A percentile compares a stretch with the other conserved stretches of the same genome.
These are phyloP conservation scores for Phialophora chinensis DNA, from an alignment of 2,329 filamentous ascomycete genomes.

Conservation along the genomic window DNA sequence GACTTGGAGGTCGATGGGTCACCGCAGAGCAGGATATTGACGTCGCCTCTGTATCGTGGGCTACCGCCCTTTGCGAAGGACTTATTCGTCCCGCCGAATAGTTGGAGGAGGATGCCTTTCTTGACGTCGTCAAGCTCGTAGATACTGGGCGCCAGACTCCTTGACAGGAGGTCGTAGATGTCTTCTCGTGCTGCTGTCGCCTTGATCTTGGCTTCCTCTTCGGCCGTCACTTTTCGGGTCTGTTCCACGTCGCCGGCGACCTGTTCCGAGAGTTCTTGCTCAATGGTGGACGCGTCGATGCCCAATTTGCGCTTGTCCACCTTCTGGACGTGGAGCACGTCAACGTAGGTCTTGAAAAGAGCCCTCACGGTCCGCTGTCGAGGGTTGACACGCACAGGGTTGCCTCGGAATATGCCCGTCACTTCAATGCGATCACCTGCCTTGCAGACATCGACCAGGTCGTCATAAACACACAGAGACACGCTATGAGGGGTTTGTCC, in stretches of 20 bases:
- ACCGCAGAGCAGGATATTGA: constrained; percentile 95
- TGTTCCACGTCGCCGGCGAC: constrained; percentile 77
- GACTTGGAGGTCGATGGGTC: constrained; percentile 97
- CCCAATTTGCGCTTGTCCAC: constrained; percentile 94
- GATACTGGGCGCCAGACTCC: constrained; percentile 90
- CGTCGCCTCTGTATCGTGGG: constrained; percentile 94
- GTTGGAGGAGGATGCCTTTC: constrained; percentile 94
- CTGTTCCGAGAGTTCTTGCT: constrained; percentile 77
- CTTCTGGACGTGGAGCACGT: constrained; percentile 94
- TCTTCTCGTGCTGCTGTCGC: constrained; percentile 79
- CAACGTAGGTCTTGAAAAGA: constrained; percentile 97
- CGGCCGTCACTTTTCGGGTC: constrained; percentile 78
- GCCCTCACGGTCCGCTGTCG: constrained; percentile 91
- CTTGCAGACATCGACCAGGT: constrained; percentile 96
- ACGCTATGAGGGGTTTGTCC: constrained; percentile 98
- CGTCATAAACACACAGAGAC: constrained; percentile 93
- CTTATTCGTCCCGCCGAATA: constrained; percentile 98
- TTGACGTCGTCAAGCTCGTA: constrained; percentile 99
- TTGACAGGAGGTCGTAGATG: constrained; percentile 88
- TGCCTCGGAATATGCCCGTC: constrained; percentile 95
- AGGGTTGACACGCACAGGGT: constrained; percentile 90
- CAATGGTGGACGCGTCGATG: constrained; percentile 85
- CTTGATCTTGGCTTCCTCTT: constrained; percentile 88
- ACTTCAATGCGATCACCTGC: constrained; percentile 95
- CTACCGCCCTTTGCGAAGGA: constrained; percentile 95